Evolutionary conservation across 371 early-diverging fungal genomes (phyloP).

Genomic region (Mortierella sp.): DNA sequence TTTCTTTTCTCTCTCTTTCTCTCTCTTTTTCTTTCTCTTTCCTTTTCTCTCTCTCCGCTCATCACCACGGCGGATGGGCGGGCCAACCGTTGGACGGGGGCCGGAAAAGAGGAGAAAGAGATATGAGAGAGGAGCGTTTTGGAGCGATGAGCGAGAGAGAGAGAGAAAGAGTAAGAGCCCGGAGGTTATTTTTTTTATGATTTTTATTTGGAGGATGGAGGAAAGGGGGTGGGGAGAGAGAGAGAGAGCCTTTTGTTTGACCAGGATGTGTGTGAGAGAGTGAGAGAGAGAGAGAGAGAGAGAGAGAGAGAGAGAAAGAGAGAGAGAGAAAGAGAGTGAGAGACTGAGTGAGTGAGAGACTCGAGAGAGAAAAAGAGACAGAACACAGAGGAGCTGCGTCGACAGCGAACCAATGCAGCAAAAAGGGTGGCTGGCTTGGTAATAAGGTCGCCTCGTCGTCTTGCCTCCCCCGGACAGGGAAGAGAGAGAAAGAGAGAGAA

Average conservation of each 20-base stretch:
- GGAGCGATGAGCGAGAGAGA: too few species aligned
- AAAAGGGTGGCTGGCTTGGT: too few species aligned
- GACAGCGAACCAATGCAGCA: too few species aligned
- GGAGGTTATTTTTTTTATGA: too few species aligned
- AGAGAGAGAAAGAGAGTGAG: neutral
- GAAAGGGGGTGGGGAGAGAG: slow-evolving; percentile 5
- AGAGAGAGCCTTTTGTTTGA: neutral
- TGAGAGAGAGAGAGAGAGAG: too few species aligned
- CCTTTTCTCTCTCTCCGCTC: neutral
- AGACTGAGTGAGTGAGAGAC: slow-evolving; percentile 1
- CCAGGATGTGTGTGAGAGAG: too few species aligned
- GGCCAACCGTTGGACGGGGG: slow-evolving; percentile 32
- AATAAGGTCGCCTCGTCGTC: too few species aligned
- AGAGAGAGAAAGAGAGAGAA: neutral
- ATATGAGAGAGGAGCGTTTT: neutral
- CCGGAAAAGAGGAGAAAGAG: too few species aligned
- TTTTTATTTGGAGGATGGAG: neutral
- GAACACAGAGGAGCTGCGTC: too few species aligned
- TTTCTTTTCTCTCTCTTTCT: neutral
- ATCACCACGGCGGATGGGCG: slow-evolving; percentile 11
- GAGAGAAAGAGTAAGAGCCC: too few species aligned
- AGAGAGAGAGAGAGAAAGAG: neutral
- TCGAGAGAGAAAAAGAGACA: neutral
- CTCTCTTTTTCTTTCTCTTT: slow-evolving; percentile 11
- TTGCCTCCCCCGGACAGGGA: too few species aligned